These are phyloP conservation scores for Alternaria arborescens DNA, from an alignment of 2,329 filamentous ascomycete species.

Conservation along the genomic window DNA sequence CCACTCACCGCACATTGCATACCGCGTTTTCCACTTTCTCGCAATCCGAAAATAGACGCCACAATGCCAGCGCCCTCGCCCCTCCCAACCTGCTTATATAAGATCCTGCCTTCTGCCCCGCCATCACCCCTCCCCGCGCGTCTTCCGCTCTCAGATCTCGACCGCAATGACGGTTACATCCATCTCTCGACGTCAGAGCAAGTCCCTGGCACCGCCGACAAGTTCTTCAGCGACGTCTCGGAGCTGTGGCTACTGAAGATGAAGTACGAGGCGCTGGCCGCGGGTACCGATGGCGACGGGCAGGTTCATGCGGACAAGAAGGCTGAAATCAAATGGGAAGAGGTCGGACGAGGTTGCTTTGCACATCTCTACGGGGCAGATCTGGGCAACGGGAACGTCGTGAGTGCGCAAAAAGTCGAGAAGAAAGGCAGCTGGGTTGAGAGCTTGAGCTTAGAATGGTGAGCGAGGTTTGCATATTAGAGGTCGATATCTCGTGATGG, in stretches of 20 bases:
- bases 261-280: slow-evolving; percentile 55
- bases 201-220: slow-evolving; percentile 47
- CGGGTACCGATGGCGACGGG: slow-evolving; percentile 42
- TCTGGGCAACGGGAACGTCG: slow-evolving; percentile 63
- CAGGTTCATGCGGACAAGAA: slow-evolving; percentile 30
- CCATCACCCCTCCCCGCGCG: slow-evolving; percentile 62
- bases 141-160: slow-evolving; percentile 67
- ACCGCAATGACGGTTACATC: slow-evolving; percentile 68
- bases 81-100: slow-evolving; percentile 61
- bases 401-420: slow-evolving; percentile 57
- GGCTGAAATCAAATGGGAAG: slow-evolving; percentile 63
- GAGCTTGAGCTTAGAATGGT: slow-evolving; percentile 44
- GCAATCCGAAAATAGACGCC: not conserved
- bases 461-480: slow-evolving; percentile 20
- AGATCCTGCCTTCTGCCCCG: slow-evolving; percentile 65
- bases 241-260: slow-evolving; percentile 65
- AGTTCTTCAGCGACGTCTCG: slow-evolving; percentile 44
- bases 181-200: slow-evolving; percentile 67
- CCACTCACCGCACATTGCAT: slow-evolving; percentile 1
- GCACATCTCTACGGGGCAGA: slow-evolving; percentile 67
- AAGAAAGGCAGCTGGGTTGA: slow-evolving; percentile 61
- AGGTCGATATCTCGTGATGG: not conserved
- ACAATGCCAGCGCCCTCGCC: slow-evolving; percentile 45
- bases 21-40: not conserved
- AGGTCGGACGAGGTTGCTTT: slow-evolving; percentile 57